phyloP scores from a whole-genome alignment of 2,329 filamentous ascomycete genomes.

The Colletotrichum tanaceti region DNA sequence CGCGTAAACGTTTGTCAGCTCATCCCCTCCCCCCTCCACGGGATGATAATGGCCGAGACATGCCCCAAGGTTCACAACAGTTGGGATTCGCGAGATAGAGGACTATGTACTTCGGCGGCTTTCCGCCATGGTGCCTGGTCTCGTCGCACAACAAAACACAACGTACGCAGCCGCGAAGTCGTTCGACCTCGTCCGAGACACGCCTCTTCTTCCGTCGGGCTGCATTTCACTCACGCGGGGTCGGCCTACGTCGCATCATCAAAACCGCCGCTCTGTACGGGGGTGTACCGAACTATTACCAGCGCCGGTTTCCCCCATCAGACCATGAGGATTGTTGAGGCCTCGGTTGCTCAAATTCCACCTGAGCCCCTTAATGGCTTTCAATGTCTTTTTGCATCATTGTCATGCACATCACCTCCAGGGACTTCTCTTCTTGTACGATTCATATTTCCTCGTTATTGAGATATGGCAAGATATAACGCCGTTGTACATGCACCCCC shows the following conservation, averaged over 20 bases:
- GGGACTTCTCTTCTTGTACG: background rate
- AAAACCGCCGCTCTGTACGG: background rate
- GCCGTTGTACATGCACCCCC: constrained; percentile 33
- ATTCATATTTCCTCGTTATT: constrained; percentile 3
- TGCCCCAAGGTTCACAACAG: constrained; percentile 24
- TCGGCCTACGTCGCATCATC: background rate
- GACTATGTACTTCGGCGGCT: background rate
- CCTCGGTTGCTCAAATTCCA: background rate
- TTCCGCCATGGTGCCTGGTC: background rate
- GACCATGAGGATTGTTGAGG: constrained; percentile 23
- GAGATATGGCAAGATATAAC: constrained; percentile 18
- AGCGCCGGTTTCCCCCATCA: background rate
- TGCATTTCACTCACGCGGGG: background rate
- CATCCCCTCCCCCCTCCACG: constrained; percentile 6
- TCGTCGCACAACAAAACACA: background rate
- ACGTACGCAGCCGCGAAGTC: background rate
- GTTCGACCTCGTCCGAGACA: background rate
- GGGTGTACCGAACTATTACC: constrained; percentile 12
- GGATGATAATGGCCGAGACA: constrained; percentile 7
- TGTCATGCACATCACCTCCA: background rate
- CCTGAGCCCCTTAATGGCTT: background rate
- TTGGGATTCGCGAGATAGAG: constrained; percentile 21
- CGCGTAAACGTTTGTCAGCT: background rate
- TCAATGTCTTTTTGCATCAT: background rate
- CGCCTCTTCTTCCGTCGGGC: background rate